These are phyloP conservation scores for Acer saccharum DNA, from an alignment of 345 rosid species.

Conservation along the genomic window DNA sequence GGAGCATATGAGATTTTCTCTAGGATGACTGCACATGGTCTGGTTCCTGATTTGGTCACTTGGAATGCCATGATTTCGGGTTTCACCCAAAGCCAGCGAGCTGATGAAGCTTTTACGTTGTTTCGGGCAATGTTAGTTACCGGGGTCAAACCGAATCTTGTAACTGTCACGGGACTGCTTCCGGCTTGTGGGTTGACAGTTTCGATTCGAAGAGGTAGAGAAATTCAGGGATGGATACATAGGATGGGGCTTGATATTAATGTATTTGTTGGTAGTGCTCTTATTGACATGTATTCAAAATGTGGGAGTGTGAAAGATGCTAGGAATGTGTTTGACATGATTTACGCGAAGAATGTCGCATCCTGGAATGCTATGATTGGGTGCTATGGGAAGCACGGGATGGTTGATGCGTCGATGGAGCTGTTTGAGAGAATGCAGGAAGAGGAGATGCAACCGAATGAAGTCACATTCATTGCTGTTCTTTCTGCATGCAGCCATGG, in stretches of 20 bases:
- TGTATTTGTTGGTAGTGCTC: slow-evolving; percentile 49
- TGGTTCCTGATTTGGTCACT: slow-evolving; percentile 48
- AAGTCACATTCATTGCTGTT: slow-evolving; percentile 42
- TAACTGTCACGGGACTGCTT: slow-evolving; percentile 54
- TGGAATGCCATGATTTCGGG: slow-evolving; percentile 64
- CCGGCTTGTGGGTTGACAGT: slow-evolving; percentile 47
- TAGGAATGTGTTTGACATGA: slow-evolving; percentile 33
- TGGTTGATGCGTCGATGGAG: slow-evolving; percentile 35
- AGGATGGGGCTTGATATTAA: slow-evolving; percentile 40
- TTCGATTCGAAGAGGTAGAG: slow-evolving; percentile 41
- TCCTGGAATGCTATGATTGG: slow-evolving; percentile 63
- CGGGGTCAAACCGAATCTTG: slow-evolving; percentile 37
- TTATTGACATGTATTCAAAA: slow-evolving; percentile 66
- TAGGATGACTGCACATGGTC: slow-evolving; percentile 43
- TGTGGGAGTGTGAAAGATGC: slow-evolving; percentile 55
- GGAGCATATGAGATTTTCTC: slow-evolving; percentile 30
- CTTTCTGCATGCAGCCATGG: slow-evolving; percentile 58
- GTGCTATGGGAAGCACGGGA: slow-evolving; percentile 56
- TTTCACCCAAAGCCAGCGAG: slow-evolving; percentile 43
- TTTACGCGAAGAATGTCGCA: slow-evolving; percentile 32
- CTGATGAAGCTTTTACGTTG: slow-evolving; percentile 39
- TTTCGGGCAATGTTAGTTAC: slow-evolving; percentile 37
- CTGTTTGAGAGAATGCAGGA: slow-evolving; percentile 49
- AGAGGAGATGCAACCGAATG: slow-evolving; percentile 35
- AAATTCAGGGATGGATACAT: slow-evolving; percentile 46